These are phyloP conservation scores for Rhizophagus sp. DNA, from an alignment of 192 early-diverging fungal genomes.

Conservation along the genomic window DNA sequence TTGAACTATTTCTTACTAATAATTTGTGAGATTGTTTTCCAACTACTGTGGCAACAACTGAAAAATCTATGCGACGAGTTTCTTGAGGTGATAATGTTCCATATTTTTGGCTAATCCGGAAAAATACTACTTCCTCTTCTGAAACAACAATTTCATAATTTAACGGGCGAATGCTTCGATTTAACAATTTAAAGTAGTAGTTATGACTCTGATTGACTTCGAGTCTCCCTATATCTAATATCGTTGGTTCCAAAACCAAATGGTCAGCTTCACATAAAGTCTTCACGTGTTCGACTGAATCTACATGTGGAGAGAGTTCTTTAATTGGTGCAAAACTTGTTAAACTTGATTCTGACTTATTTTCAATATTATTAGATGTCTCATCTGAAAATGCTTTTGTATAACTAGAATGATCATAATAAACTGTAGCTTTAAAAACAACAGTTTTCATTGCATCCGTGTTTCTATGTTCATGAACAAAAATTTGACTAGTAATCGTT, in stretches of 20 bases:
- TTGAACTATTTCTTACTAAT: conserved; percentile 42
- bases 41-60: conserved; percentile 44
- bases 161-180: conserved; percentile 33
- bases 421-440: conserved; percentile 59
- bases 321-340: neutral
- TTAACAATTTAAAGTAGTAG: conserved; percentile 59
- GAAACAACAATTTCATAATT: conserved; percentile 41
- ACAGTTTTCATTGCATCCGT: conserved; percentile 74
- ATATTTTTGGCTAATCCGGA: conserved; percentile 37
- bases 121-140: conserved; percentile 31
- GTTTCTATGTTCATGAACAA: conserved; percentile 83
- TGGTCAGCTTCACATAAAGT: conserved; percentile 5
- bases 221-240: conserved; percentile 54
- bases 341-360: neutral
- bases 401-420: conserved; percentile 40
- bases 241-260: conserved; percentile 42
- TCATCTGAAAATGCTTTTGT: conserved; percentile 27
- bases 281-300: neutral
- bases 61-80: conserved; percentile 58
- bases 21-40: conserved; percentile 60
- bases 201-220: conserved; percentile 46
- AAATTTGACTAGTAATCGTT: conserved; percentile 41
- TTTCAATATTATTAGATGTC: neutral
- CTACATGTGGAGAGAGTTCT: neutral
- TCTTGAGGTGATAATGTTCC: conserved; percentile 55